These are phyloP conservation scores for Cladophialophora exuberans DNA, from an alignment of 2,329 filamentous ascomycete species.

Conservation along the genomic window DNA sequence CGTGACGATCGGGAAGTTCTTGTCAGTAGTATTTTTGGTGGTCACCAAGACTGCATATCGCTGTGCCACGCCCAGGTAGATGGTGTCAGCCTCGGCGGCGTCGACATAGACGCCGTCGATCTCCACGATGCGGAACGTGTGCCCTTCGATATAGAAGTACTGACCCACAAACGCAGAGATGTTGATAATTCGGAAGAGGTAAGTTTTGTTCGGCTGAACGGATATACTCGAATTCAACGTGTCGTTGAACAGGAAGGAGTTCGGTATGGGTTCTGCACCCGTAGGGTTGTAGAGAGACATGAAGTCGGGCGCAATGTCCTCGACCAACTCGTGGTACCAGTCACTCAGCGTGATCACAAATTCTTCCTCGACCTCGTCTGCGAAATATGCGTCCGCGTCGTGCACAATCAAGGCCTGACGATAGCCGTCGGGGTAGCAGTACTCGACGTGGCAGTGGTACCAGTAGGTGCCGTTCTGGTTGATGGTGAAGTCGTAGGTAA, in stretches of 20 bases:
- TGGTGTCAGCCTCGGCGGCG: constrained; percentile 58
- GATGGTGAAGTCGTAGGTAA: constrained; percentile 69
- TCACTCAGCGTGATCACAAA: constrained; percentile 70
- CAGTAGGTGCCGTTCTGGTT: constrained; percentile 60
- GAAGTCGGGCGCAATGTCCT: constrained; percentile 57
- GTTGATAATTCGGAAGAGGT: constrained; percentile 74
- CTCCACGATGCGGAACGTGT: constrained; percentile 43
- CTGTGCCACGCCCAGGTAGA: constrained; percentile 68
- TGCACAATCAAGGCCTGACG: constrained; percentile 68
- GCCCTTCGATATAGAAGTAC: constrained; percentile 51
- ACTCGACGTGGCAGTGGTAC: constrained; percentile 69
- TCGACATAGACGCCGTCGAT: constrained; percentile 42
- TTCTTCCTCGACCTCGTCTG: constrained; percentile 62
- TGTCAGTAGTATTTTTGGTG: constrained; percentile 59
- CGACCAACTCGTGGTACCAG: constrained; percentile 68
- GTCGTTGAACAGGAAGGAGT: constrained; percentile 70
- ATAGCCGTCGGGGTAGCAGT: constrained; percentile 69
- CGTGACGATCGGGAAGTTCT: constrained; percentile 67
- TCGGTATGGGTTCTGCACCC: constrained; percentile 67
- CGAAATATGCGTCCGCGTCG: constrained; percentile 57
- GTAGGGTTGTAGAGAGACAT: constrained; percentile 55
- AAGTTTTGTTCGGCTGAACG: constrained; percentile 69
- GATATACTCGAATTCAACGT: constrained; percentile 61
- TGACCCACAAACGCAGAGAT: constrained; percentile 69
- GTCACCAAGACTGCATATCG: constrained; percentile 53